These are phyloP conservation scores for Cichorium intybus DNA, from an alignment of 140 eudicot species.

Conservation along the genomic window DNA sequence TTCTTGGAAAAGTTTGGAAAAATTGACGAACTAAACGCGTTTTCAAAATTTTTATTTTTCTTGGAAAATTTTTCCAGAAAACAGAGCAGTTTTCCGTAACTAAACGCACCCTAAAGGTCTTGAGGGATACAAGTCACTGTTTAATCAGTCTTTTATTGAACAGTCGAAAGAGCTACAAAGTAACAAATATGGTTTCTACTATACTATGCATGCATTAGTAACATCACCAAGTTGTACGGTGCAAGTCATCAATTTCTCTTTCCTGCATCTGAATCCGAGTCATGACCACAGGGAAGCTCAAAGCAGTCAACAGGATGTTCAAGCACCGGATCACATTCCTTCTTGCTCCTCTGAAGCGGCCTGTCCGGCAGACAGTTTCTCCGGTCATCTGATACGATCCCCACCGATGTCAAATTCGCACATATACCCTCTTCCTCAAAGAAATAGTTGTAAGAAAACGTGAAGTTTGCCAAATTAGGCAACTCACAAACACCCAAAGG, in stretches of 20 bases:
- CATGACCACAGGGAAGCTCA: slow-evolving; percentile 44
- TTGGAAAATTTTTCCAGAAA: background rate
- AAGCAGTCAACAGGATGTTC: slow-evolving; percentile 67
- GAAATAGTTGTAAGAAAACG: slow-evolving; percentile 65
- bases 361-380: slow-evolving; percentile 65
- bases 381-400: slow-evolving; percentile 55
- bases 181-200: too few species aligned
- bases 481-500: slow-evolving; percentile 56
- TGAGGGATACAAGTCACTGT: background rate
- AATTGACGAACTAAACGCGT: too few species aligned
- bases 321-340: slow-evolving; percentile 69
- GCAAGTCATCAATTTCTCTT: slow-evolving; percentile 1
- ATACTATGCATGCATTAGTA: background rate
- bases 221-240: background rate
- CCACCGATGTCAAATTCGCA: slow-evolving; percentile 49
- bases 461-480: slow-evolving; percentile 67
- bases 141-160: background rate
- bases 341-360: slow-evolving; percentile 67
- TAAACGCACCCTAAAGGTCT: too few species aligned
- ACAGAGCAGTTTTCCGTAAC: too few species aligned
- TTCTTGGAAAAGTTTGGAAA: too few species aligned
- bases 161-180: slow-evolving; percentile 1
- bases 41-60: too few species aligned
- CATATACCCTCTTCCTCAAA: slow-evolving; percentile 71
- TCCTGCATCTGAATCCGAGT: background rate